Evolutionary conservation across 768 basidiomycete genomes (phyloP), one percentile per base, ranked within the genome.

Genomic region (Lentinula lateritia): DNA sequence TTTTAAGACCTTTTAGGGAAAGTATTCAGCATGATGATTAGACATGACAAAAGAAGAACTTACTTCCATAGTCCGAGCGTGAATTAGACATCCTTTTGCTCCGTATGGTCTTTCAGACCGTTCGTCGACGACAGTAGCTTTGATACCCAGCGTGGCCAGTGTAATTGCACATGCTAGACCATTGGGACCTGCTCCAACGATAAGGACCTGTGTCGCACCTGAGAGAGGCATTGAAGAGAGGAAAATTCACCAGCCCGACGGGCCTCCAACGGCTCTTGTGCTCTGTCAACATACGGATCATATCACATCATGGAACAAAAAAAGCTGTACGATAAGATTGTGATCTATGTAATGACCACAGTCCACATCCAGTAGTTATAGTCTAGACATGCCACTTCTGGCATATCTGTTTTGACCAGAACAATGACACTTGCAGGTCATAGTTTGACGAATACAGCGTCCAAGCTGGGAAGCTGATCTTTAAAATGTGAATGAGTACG

Each of bases 141-240:
- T 52, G 50, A 52, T 52, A 6, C 50, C 50, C 8, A 52, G 32
- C 18, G 50, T 52, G 6, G 28, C 28, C 5, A 52, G 50, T 16
- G 50, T 52, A 16, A 52, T 34, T 32, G 50, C 50, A 52, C 32
- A 32, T 35, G 50, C 32, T 8, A 52, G 50, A 6, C 50, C 50
- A 52, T 52, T 52, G 7, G 50, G 50, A 7, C 50, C 50, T 20
- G 54, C 54, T 12, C 54, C 54, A 56, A 56, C 54, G 15, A 56
- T 20, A 18, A 56, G 38, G 10, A 56, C 54, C 13, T 32, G 54
- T 7, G 54, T 56, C 5, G 54, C 12, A 23, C 12, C 10, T 56
- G 54, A 18, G 12, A 56, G 54, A 20, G 18, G 36, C 54, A 56
- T 56, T 15, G 32, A 32, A 32, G 16, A 34, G 20, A 16, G 15